A percentile compares a stretch with the other conserved stretches of the same genome.
Evolutionary conservation across 106 monocot genomes (phyloP).

Genomic region (Allium sativum): DNA sequence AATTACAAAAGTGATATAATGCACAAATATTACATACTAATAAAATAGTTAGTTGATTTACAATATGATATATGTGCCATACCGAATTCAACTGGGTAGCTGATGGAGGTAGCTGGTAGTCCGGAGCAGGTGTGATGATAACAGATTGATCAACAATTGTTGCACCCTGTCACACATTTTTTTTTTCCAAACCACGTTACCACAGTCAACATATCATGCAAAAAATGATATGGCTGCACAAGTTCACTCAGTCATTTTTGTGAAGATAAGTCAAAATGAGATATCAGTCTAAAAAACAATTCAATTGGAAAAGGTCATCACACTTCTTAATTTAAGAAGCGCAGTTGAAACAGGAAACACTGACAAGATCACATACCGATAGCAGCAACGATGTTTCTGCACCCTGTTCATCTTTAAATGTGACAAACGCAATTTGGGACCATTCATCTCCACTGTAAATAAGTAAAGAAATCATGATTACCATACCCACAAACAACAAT

Average conservation of each 20-base stretch:
- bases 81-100: neutral
- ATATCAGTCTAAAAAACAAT: too few species aligned
- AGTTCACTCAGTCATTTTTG: too few species aligned
- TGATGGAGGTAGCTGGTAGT: conserved; percentile 31
- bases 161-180: conserved; percentile 38
- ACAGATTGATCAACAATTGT: conserved; percentile 67
- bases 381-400: conserved; percentile 33
- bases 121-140: conserved; percentile 38
- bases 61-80: neutral
- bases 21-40: too few species aligned
- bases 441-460: conserved; percentile 30
- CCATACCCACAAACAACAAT: neutral
- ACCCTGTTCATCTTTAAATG: conserved; percentile 36
- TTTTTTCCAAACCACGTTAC: too few species aligned
- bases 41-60: too few species aligned
- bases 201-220: too few species aligned
- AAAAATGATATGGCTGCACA: too few species aligned
- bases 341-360: too few species aligned
- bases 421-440: conserved; percentile 30
- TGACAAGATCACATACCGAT: conserved; percentile 12
- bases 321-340: too few species aligned
- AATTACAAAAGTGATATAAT: too few species aligned
- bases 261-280: too few species aligned
- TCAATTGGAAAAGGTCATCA: too few species aligned
- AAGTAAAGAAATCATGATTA: neutral